These are phyloP conservation scores for Dactylellina parvicollis DNA, from an alignment of 2,329 filamentous ascomycete species.

Conservation along the genomic window DNA sequence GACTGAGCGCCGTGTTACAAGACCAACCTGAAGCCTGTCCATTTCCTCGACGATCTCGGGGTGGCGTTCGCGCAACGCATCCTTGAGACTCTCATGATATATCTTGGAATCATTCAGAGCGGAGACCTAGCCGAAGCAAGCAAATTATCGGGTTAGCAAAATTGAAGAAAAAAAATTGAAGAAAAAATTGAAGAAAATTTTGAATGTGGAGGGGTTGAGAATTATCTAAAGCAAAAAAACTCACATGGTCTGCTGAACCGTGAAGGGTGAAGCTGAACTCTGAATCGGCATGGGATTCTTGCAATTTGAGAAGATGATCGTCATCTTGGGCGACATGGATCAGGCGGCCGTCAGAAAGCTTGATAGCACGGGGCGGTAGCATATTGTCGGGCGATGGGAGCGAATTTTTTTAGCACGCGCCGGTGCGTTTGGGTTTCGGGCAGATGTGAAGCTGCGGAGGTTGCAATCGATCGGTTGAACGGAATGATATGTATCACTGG, in stretches of 20 bases:
- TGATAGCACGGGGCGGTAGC: constrained; percentile 20
- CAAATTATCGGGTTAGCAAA: neutral
- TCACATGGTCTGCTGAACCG: constrained; percentile 62
- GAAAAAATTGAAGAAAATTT: too few species aligned
- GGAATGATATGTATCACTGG: too few species aligned
- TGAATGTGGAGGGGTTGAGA: neutral
- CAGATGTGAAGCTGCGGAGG: too few species aligned
- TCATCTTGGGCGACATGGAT: constrained; percentile 42
- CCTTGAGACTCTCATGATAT: constrained; percentile 59
- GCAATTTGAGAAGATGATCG: constrained; percentile 29
- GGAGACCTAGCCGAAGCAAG: constrained; percentile 9
- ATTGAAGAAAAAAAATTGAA: neutral
- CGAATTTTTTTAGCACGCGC: too few species aligned
- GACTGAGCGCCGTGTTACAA: neutral
- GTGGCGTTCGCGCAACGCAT: constrained; percentile 29
- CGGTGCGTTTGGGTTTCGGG: too few species aligned
- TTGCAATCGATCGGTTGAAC: too few species aligned
- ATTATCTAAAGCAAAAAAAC: constrained; percentile 11
- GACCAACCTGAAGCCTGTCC: constrained; percentile 33
- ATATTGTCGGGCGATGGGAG: neutral
- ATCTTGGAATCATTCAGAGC: constrained; percentile 27
- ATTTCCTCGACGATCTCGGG: constrained; percentile 47
- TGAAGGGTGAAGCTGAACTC: constrained; percentile 49
- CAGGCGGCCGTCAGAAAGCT: constrained; percentile 23
- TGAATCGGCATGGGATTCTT: constrained; percentile 23